Conservation (phyloP, 164 flowering plant genomes). For the Magnolia changhungtana region DNA sequence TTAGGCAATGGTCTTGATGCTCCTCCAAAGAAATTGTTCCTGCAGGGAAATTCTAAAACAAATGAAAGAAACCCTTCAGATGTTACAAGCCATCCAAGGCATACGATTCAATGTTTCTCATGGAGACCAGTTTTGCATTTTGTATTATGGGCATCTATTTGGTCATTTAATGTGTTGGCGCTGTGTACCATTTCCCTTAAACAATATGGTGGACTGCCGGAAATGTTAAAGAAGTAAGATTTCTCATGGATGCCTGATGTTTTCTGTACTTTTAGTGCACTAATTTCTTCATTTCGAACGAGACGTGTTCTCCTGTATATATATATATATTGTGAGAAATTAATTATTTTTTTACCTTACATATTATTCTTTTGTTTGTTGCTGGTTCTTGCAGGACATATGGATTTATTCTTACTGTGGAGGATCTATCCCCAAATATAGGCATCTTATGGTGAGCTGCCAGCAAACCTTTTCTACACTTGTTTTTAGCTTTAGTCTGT, state of each 20-base stretch:
- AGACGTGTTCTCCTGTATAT: background rate
- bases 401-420: constrained; percentile 84
- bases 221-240: constrained; percentile 77
- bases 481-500: background rate
- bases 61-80: constrained; percentile 24
- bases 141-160: constrained; percentile 62
- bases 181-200: constrained; percentile 62
- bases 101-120: constrained; percentile 31
- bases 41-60: constrained; percentile 19
- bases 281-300: background rate
- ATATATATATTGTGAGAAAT: background rate
- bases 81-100: constrained; percentile 9
- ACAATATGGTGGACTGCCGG: constrained; percentile 65
- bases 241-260: background rate
- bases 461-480: constrained; percentile 1
- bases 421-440: constrained; percentile 90
- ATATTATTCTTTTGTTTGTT: background rate
- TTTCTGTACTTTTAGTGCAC: background rate
- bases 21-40: constrained; percentile 79
- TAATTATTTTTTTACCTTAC: background rate
- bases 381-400: constrained; percentile 64
- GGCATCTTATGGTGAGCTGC: constrained; percentile 84
- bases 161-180: constrained; percentile 59
- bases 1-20: constrained; percentile 82
- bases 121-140: constrained; percentile 59